Evolutionary conservation across 2,329 filamentous ascomycete genomes (phyloP), one percentile per base, ranked within the genome.

Genomic region (Botrytis fragariae): DNA sequence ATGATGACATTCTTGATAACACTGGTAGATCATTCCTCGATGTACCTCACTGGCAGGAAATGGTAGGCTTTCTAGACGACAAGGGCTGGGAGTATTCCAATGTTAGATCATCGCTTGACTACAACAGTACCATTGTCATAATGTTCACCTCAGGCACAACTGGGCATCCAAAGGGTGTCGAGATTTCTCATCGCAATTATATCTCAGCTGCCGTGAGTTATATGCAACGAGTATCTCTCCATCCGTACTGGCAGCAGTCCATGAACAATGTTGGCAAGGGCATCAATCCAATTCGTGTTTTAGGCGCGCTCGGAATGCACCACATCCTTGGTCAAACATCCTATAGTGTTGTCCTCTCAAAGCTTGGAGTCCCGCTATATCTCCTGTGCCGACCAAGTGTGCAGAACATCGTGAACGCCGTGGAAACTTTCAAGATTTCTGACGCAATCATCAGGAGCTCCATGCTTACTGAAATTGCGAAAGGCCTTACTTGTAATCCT

Each of bases 301-400:
- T 48, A n/a, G 42, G 42, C 2, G 62, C 62, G n/a, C 42, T 65
- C 10, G 44, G 63, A 37, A 65, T 65, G 63, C 44, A 51, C 32
- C 63, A 65, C 7, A 51, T 65, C 2, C 63, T 65, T 65, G 63
- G 63, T 48, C 44, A 65, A 45, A 45, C 44, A 51, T 65, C 32
- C 3, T 51, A 35, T 65, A 65, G 44, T 32, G 44, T 65, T 7
- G 37, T 65, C 5, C 51, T 51, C 22, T 44, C 63, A 37, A 48
- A 37, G 44, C 63, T 65, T 97, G 77, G 77, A 75, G 97, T 74
- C 83, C 83, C 63, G 85, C 84, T 0, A 84, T 65, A 65, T 65
- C 20, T 65, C 7, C 29, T 65, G 18, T 48, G 29, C 35, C 29
- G n/a, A 5, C 63, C 63, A n/a, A 65, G 20, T 37, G 20, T n/a